Percentiles rank a stretch among this genome's conserved stretches.
phyloP scores from a whole-genome alignment of 371 early-diverging fungal genomes.

The Mucor velutinosus region DNA sequence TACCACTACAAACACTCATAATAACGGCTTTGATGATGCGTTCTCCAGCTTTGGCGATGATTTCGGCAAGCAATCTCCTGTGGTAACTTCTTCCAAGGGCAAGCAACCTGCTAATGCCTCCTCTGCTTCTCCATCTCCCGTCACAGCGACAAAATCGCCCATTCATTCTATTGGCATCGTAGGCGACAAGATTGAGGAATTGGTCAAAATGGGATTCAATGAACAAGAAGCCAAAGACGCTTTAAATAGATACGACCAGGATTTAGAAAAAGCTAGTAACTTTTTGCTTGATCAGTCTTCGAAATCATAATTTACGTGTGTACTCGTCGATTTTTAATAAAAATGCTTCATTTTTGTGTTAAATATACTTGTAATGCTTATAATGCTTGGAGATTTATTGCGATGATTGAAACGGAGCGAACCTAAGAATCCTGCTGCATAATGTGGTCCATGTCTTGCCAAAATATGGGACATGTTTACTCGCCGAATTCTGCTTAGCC shows the following conservation, averaged over 20 bases:
- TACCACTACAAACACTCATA: not conserved
- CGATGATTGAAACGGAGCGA: too few species aligned
- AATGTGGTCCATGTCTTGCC: too few species aligned
- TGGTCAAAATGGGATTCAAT: constrained; percentile 68
- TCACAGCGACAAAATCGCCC: not conserved
- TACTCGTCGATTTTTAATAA: not conserved
- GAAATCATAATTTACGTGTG: not conserved
- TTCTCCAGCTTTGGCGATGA: constrained; percentile 30
- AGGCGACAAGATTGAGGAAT: constrained; percentile 40
- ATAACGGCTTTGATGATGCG: constrained; percentile 38
- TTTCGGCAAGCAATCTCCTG: constrained; percentile 18
- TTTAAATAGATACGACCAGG: constrained; percentile 68
- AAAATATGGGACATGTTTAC: not conserved
- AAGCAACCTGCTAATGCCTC: constrained; percentile 1
- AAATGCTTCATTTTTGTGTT: not conserved
- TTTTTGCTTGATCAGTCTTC: constrained; percentile 61
- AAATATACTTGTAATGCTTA: not conserved
- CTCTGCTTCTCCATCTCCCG: not conserved
- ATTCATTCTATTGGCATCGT: constrained; percentile 23
- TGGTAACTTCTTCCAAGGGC: not conserved
- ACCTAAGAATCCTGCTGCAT: too few species aligned
- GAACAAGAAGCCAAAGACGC: constrained; percentile 65
- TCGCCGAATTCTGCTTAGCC: not conserved
- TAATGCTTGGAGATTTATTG: too few species aligned
- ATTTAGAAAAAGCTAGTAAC: constrained; percentile 71